phyloP scores from a whole-genome alignment of 768 basidiomycete species.

The Zangia roseola region DNA sequence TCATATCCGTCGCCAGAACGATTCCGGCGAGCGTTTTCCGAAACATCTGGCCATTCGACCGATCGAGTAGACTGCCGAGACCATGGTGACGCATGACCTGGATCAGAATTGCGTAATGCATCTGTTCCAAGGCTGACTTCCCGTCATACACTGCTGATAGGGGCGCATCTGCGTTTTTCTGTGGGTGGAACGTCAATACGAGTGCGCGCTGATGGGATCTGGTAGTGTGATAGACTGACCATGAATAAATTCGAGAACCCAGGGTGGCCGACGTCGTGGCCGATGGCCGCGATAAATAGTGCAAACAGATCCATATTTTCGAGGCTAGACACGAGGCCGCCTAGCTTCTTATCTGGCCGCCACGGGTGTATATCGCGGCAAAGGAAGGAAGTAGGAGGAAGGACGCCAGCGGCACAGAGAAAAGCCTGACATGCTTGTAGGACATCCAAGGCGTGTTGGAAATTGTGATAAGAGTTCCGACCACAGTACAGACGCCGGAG shows the following conservation, averaged over 20 bases:
- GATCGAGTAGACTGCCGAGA: constrained; percentile 64
- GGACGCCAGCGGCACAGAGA: constrained; percentile 72
- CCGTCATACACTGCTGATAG: constrained; percentile 86
- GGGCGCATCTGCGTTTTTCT: constrained; percentile 95
- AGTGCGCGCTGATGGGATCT: background rate
- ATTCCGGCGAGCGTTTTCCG: constrained; percentile 76
- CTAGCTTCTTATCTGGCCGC: constrained; percentile 38
- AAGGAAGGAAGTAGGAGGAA: constrained; percentile 71
- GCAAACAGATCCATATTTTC: constrained; percentile 76
- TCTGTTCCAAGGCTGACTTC: constrained; percentile 85
- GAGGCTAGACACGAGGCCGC: constrained; percentile 41
- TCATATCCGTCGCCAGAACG: constrained; percentile 94
- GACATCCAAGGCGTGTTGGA: constrained; percentile 94
- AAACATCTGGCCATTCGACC: constrained; percentile 46
- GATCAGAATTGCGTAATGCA: constrained; percentile 84
- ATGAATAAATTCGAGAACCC: constrained; percentile 93
- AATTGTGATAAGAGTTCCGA: constrained; percentile 96
- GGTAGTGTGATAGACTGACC: constrained; percentile 47
- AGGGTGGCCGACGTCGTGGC: constrained; percentile 97
- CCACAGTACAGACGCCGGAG: constrained; percentile 89
- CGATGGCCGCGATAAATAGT: constrained; percentile 88
- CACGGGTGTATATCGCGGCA: constrained; percentile 37
- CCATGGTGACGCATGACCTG: constrained; percentile 81
- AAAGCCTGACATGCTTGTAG: constrained; percentile 91
- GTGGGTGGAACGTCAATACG: constrained; percentile 7